Evolutionary conservation across 306 rosid species (phyloP), one percentile per base, ranked within the genome.

Genomic region (Acacia confusa): DNA sequence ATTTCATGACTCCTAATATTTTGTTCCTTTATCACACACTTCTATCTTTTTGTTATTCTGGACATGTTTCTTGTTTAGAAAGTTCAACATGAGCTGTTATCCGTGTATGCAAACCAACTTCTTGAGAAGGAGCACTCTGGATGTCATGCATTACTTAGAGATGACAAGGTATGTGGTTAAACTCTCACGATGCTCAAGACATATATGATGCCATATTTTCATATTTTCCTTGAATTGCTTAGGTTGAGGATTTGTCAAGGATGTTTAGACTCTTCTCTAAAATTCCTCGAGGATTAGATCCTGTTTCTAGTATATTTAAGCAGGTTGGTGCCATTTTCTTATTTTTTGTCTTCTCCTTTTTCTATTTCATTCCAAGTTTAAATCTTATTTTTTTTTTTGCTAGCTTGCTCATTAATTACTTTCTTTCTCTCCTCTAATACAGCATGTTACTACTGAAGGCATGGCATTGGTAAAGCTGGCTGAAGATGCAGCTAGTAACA

Each of bases 251-350:
- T 84, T 84, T 94, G 85, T 90, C 98, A 75, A 89, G 97, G 88
- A 92, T 92, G 97, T 94, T 94, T 84, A 89, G 98, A 81, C 98
- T 94, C 79, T 92, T 94, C 47, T 94, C 97, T 83, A 94, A 94
- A 83, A 94, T 94, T 82, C 94, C 92, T 69, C 79, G 86, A 72
- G 98, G 98, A 72, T 80, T 94, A 79, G 97, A 94, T 81, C 98
- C 97, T 28, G 95, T 94, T 77, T 91, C 97, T 53, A 73, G 85
- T 80, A 94, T 91, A 76, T 94, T 94, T 83, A 94, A 94, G 88
- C 97, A 90, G 97, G 98, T 94, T 50, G n/a, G 81, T 50, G 47
- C 55, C 67, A 44, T 66, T 75, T 24, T 58, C 30, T 68, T 71
- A 11, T 77, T 28, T 78, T 80, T 69, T 66, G 22, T 47, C 76